Evolutionary conservation across 2,329 filamentous ascomycete species (phyloP).

Genomic region (Scytalidium lignicola): DNA sequence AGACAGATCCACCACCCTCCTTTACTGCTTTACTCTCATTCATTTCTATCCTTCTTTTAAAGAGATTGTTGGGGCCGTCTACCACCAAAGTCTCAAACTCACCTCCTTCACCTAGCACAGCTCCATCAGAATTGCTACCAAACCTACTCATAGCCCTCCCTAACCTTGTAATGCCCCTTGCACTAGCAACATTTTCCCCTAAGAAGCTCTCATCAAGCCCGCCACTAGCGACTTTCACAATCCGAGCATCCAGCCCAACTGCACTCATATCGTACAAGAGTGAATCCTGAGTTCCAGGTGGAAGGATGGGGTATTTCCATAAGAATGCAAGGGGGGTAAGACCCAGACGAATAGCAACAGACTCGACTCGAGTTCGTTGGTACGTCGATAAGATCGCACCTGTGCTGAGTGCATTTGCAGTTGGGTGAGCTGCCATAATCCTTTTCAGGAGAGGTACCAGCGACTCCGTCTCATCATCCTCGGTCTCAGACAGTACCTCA

Average conservation of each 20-base stretch:
- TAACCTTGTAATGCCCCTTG: slow-evolving; percentile 40
- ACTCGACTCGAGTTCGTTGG: slow-evolving; percentile 93
- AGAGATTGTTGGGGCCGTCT: slow-evolving; percentile 69
- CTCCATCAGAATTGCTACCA: slow-evolving; percentile 58
- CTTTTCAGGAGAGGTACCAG: slow-evolving; percentile 68
- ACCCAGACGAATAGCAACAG: slow-evolving; percentile 77
- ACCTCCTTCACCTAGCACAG: slow-evolving; percentile 84
- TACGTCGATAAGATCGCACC: slow-evolving; percentile 94
- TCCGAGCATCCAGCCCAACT: slow-evolving; percentile 76
- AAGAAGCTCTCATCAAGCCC: slow-evolving; percentile 77
- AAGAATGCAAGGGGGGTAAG: slow-evolving; percentile 79
- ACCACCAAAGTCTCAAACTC: slow-evolving; percentile 93
- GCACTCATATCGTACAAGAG: slow-evolving; percentile 78
- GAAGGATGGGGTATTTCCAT: slow-evolving; percentile 83
- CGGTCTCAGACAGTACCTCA: slow-evolving; percentile 17
- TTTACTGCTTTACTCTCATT: slow-evolving; percentile 47
- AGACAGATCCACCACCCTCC: slow-evolving; percentile 74
- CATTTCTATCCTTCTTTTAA: slow-evolving; percentile 66
- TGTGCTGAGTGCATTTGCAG: slow-evolving; percentile 80
- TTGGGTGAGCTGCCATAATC: slow-evolving; percentile 65
- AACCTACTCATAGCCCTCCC: slow-evolving; percentile 59
- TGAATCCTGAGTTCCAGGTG: slow-evolving; percentile 39
- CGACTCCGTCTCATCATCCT: slow-evolving; percentile 80
- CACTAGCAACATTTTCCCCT: slow-evolving; percentile 71
- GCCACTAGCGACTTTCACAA: slow-evolving; percentile 91